These are phyloP conservation scores for Exserohilum rostratum DNA, from an alignment of 2,329 filamentous ascomycete species.

Conservation along the genomic window DNA sequence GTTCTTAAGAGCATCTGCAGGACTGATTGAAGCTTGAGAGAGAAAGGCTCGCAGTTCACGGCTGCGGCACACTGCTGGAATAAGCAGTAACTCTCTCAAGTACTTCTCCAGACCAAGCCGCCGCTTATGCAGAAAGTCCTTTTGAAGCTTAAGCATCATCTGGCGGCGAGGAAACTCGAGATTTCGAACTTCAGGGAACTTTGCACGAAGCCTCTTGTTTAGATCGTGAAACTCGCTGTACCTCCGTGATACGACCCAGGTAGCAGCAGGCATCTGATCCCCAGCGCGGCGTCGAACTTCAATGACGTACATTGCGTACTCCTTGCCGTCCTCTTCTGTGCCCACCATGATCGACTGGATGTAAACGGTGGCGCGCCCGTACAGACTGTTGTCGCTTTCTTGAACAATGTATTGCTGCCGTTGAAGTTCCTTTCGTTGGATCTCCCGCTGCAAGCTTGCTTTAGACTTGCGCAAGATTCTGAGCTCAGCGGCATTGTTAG, in stretches of 20 bases:
- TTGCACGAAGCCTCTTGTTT: constrained; percentile 82
- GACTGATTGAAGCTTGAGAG: constrained; percentile 81
- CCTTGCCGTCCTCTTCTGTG: constrained; percentile 87
- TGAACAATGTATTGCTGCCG: constrained; percentile 96
- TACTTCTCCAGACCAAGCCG: constrained; percentile 84
- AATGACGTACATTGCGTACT: constrained; percentile 91
- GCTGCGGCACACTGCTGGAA: constrained; percentile 93
- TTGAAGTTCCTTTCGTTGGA: constrained; percentile 92
- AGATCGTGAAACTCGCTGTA: constrained; percentile 98
- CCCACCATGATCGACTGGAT: constrained; percentile 95
- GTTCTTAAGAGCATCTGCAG: constrained; percentile 65
- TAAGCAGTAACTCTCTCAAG: constrained; percentile 74
- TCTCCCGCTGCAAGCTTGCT: constrained; percentile 88
- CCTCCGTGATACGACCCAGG: constrained; percentile 88
- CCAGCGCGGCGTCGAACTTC: constrained; percentile 90
- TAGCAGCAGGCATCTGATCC: constrained; percentile 95
- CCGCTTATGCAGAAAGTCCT: constrained; percentile 91
- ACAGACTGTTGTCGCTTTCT: constrained; percentile 96
- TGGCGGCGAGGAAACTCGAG: constrained; percentile 91
- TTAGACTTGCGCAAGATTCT: constrained; percentile 93
- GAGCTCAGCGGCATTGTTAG: constrained; percentile 93
- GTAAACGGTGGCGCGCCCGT: constrained; percentile 84
- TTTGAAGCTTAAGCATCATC: constrained; percentile 95
- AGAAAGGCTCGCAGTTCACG: constrained; percentile 90
- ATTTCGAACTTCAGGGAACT: constrained; percentile 85